Conservation (phyloP, 352 stramenopile genomes). For the Globisporangium perplexum region DNA sequence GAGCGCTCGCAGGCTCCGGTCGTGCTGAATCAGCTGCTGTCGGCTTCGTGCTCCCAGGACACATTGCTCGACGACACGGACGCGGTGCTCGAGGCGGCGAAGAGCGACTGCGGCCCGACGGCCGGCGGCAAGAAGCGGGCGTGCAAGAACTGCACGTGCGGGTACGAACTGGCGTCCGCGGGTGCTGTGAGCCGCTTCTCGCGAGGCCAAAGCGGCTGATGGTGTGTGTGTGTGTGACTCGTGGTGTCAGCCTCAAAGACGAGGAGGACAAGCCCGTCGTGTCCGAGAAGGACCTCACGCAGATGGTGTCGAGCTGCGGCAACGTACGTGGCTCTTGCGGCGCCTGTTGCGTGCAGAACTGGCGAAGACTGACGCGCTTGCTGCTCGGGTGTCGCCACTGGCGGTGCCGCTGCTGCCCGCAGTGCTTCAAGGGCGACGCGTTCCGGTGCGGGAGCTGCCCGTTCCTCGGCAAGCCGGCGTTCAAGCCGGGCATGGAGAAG, state of each 20-base stretch:
- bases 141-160: slow-evolving; percentile 98
- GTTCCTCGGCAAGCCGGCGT: slow-evolving; percentile 95
- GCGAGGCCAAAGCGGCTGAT: not conserved
- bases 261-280: slow-evolving; percentile 66
- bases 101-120: slow-evolving; percentile 69
- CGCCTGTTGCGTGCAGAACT: not conserved
- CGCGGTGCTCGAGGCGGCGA: slow-evolving; percentile 65
- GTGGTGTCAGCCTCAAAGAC: slow-evolving; percentile 49
- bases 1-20: not conserved
- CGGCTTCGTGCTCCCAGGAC: slow-evolving; percentile 22
- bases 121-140: slow-evolving; percentile 88
- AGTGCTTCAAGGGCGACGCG: slow-evolving; percentile 96
- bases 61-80: slow-evolving; percentile 80
- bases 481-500: slow-evolving; percentile 91
- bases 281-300: slow-evolving; percentile 61
- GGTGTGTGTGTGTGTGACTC: slow-evolving; percentile 1
- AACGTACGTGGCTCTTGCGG: slow-evolving; percentile 39
- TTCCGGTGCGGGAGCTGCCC: slow-evolving; percentile 96
- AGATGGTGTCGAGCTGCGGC: slow-evolving; percentile 80
- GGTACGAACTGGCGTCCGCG: slow-evolving; percentile 30
- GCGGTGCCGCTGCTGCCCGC: slow-evolving; percentile 17
- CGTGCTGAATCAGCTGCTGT: not conserved
- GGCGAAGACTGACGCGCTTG: not conserved
- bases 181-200: slow-evolving; percentile 16
- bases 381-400: not conserved